Conservation (phyloP, 2,329 filamentous ascomycete species). For the Aspergillus aculeatus region DNA sequence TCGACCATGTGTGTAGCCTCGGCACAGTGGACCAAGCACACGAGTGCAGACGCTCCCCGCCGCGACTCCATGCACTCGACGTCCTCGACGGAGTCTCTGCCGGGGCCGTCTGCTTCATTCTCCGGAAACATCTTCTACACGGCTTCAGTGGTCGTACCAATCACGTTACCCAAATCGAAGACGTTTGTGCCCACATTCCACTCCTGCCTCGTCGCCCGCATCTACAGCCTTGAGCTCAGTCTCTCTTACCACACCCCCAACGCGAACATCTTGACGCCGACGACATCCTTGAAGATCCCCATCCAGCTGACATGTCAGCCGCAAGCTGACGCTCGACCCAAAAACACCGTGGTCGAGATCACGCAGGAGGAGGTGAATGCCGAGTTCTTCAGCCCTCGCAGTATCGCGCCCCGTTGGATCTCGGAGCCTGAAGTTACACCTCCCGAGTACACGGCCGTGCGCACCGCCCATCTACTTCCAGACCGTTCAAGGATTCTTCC, state of each 20-base stretch:
- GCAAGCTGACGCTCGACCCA: slow-evolving; percentile 1
- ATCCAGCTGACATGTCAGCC: slow-evolving; percentile 41
- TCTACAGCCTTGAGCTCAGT: slow-evolving; percentile 61
- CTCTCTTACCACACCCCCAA: slow-evolving; percentile 55
- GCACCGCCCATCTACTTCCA: background rate
- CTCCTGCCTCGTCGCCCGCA: slow-evolving; percentile 64
- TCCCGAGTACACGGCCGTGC: slow-evolving; percentile 5
- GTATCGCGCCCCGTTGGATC: slow-evolving; percentile 8
- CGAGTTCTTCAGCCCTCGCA: slow-evolving; percentile 23
- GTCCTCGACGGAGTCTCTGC: slow-evolving; percentile 30
- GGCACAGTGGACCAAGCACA: slow-evolving; percentile 57
- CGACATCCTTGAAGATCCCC: slow-evolving; percentile 43
- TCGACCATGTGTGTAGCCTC: slow-evolving; percentile 57
- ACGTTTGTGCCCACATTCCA: slow-evolving; percentile 69
- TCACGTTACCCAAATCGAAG: slow-evolving; percentile 61
- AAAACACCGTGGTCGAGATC: slow-evolving; percentile 11
- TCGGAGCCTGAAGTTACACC: background rate
- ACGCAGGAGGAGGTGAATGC: slow-evolving; percentile 21
- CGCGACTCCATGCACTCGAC: slow-evolving; percentile 30
- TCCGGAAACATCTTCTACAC: slow-evolving; percentile 57
- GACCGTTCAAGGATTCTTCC: slow-evolving; percentile 2
- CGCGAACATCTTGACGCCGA: slow-evolving; percentile 41
- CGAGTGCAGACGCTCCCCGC: slow-evolving; percentile 29
- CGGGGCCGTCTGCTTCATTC: slow-evolving; percentile 42
- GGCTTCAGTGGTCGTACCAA: slow-evolving; percentile 61